These are phyloP conservation scores for Lepiota brunneoincarnata DNA, from an alignment of 768 basidiomycete genomes.

Conservation along the genomic window DNA sequence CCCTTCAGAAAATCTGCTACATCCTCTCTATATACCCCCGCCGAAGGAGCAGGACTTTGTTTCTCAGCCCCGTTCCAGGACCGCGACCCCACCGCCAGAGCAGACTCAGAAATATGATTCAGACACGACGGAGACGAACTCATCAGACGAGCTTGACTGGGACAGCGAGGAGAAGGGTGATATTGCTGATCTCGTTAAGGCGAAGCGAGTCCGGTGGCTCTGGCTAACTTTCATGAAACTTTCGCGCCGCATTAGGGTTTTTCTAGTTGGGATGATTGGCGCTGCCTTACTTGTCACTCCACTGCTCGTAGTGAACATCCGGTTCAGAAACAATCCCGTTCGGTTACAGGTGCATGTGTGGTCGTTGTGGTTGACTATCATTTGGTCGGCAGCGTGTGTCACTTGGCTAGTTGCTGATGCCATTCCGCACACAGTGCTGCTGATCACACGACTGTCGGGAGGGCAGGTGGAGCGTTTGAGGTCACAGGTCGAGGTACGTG, in stretches of 20 bases:
- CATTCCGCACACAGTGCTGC: conserved; percentile 54
- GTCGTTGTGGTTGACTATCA: conserved; percentile 68
- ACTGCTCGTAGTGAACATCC: conserved; percentile 62
- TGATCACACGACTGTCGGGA: conserved; percentile 50
- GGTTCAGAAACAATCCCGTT: conserved; percentile 47
- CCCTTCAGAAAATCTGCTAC: not conserved
- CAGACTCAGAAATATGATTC: conserved; percentile 28
- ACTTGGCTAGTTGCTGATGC: conserved; percentile 67
- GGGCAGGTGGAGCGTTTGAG: conserved; percentile 65
- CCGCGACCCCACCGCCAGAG: conserved; percentile 1
- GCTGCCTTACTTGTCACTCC: conserved; percentile 66
- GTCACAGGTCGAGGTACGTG: conserved; percentile 62
- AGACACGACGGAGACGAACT: conserved; percentile 53
- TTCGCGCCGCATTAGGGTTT: conserved; percentile 52
- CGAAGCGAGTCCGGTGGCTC: conserved; percentile 58
- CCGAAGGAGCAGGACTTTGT: conserved; percentile 22
- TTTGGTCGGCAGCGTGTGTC: conserved; percentile 58
- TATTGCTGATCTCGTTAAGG: conserved; percentile 32
- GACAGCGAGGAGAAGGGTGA: conserved; percentile 48
- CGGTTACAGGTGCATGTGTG: conserved; percentile 57
- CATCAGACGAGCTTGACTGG: conserved; percentile 75
- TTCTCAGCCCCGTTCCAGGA: conserved; percentile 6
- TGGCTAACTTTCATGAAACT: conserved; percentile 70
- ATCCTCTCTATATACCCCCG: not conserved
- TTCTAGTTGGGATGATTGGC: conserved; percentile 59